Percentiles rank a stretch among this genome's conserved stretches.
Evolutionary conservation across 1,284 basidiomycete genomes (phyloP).

Genomic region (Leccinum subrobustum): DNA sequence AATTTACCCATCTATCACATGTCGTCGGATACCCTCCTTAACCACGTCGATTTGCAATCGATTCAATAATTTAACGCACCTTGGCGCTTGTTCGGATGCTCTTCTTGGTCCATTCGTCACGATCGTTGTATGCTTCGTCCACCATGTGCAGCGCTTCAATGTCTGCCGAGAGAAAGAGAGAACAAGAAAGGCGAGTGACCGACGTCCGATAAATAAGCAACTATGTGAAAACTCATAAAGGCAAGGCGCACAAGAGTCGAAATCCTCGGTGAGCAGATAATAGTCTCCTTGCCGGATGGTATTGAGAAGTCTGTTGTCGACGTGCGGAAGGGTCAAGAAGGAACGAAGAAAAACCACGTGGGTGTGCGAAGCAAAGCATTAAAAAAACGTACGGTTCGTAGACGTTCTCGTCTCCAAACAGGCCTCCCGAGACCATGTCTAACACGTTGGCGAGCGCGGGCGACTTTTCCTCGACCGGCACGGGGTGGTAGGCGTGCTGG

Average conservation of each 20-base stretch:
- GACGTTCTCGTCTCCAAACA: conserved; percentile 73
- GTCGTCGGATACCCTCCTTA: conserved; percentile 12
- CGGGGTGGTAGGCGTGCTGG: conserved; percentile 57
- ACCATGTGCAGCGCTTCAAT: conserved; percentile 82
- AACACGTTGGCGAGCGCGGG: conserved; percentile 75
- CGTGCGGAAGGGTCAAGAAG: not conserved
- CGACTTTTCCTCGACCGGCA: conserved; percentile 78
- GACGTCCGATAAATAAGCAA: not conserved
- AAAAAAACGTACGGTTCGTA: conserved; percentile 70
- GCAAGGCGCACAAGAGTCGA: conserved; percentile 72
- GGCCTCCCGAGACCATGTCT: conserved; percentile 66
- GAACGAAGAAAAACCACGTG: not conserved
- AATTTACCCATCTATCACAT: conserved; percentile 85
- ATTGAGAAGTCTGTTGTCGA: conserved; percentile 54
- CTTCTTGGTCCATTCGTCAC: conserved; percentile 87
- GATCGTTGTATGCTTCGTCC: conserved; percentile 81
- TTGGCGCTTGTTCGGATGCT: conserved; percentile 82
- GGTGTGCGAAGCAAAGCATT: not conserved
- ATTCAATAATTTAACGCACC: conserved; percentile 35
- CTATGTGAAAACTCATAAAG: not conserved
- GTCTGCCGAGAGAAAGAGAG: conserved; percentile 42
- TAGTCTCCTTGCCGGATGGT: conserved; percentile 79
- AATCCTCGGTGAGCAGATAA: conserved; percentile 86
- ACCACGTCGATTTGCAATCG: not conserved
- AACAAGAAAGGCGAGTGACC: not conserved